phyloP scores from a whole-genome alignment of 495 filamentous ascomycete species.

The Cercophora newfieldiana region DNA sequence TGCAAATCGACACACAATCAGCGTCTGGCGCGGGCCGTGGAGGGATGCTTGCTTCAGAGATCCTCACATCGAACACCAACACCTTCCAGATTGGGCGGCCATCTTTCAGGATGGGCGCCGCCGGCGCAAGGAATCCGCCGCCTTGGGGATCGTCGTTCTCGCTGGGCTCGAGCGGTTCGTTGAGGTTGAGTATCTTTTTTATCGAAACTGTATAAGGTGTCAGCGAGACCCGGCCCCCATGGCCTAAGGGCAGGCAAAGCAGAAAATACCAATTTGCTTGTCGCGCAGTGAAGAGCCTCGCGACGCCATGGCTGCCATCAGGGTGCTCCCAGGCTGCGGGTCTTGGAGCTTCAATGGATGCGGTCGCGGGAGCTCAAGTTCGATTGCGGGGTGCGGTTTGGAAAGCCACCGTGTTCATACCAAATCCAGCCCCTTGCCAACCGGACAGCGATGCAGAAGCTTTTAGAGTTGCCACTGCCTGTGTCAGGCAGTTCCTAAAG shows the following conservation, averaged over 20 bases:
- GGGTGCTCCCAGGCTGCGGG: background rate
- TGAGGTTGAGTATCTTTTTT: conserved; percentile 93
- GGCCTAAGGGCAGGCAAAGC: background rate
- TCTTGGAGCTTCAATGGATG: conserved; percentile 6
- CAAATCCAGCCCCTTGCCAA: background rate
- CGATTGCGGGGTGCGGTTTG: background rate
- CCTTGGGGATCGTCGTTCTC: conserved; percentile 57
- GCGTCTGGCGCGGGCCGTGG: background rate
- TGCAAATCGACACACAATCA: conserved; percentile 26
- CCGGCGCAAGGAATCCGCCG: conserved; percentile 65
- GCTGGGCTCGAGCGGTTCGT: conserved; percentile 62
- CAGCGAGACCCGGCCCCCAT: background rate
- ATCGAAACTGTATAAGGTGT: conserved; percentile 69
- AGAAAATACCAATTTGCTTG: conserved; percentile 86
- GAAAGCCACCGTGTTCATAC: background rate
- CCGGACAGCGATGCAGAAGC: background rate
- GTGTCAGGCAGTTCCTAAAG: background rate
- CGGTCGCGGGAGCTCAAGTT: background rate
- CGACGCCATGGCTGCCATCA: conserved; percentile 41
- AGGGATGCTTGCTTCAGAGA: background rate
- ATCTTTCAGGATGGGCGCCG: conserved; percentile 82
- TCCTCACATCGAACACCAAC: conserved; percentile 35
- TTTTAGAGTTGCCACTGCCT: background rate
- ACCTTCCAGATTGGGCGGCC: conserved; percentile 72
- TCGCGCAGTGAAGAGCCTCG: conserved; percentile 80